Percentiles rank a stretch among this genome's conserved stretches.
phyloP scores from a whole-genome alignment of 345 rosid species.

The Populus nigra region DNA sequence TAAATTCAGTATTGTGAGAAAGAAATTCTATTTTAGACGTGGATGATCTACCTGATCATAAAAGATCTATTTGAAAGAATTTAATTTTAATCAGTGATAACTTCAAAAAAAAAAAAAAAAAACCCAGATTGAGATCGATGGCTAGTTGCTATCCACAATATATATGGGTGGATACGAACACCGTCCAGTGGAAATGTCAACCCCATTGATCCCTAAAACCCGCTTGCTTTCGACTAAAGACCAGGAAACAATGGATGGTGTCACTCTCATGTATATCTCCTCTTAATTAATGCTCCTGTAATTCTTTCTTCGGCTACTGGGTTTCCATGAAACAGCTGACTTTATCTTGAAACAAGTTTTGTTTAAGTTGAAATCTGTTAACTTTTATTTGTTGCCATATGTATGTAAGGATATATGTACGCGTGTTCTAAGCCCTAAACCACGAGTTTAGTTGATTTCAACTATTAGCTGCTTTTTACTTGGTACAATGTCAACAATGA shows the following conservation, averaged over 20 bases:
- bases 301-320: background rate
- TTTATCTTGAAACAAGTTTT: background rate
- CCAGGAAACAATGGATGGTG: background rate
- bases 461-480: background rate
- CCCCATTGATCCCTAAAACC: conserved; percentile 21
- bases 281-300: background rate
- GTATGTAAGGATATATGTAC: no score
- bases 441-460: background rate
- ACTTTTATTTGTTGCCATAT: background rate
- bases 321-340: background rate
- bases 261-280: background rate
- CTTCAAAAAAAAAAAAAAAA: background rate
- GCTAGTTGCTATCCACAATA: background rate
- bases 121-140: background rate
- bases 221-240: conserved; percentile 26
- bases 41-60: background rate
- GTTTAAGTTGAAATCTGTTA: background rate
- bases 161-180: conserved; percentile 7
- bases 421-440: background rate
- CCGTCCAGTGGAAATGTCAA: conserved; percentile 14
- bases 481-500: background rate
- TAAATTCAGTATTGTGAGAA: background rate
- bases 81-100: background rate
- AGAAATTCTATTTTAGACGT: background rate
- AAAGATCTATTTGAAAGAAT: background rate